Evolutionary conservation across 768 basidiomycete genomes (phyloP).

Genomic region (Phanerochaete carnosa): DNA sequence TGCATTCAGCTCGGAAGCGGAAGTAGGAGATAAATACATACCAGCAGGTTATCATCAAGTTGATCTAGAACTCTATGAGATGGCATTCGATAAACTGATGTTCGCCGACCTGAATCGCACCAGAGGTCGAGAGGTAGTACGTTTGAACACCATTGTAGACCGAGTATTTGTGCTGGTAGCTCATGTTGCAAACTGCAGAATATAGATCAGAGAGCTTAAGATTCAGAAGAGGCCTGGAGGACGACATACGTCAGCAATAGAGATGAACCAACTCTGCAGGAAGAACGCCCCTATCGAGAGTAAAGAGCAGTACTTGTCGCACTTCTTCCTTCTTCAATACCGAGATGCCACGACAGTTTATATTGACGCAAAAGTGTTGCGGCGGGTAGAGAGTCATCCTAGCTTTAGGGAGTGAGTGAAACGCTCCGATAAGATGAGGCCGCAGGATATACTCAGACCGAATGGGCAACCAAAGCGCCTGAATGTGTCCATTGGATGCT

Average conservation of each 20-base stretch:
- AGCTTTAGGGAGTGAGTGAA: too few species aligned
- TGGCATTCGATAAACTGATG: constrained; percentile 1
- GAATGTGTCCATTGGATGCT: background rate
- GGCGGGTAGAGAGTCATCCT: too few species aligned
- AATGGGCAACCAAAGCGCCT: background rate
- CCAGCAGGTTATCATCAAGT: constrained; percentile 2
- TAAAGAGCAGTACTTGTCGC: background rate
- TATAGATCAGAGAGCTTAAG: background rate
- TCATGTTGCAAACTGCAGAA: background rate
- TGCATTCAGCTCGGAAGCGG: background rate
- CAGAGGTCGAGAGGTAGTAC: background rate
- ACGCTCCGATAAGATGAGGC: background rate
- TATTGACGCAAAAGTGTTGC: too few species aligned
- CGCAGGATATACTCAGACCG: background rate
- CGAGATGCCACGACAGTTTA: too few species aligned
- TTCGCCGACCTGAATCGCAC: constrained; percentile 3
- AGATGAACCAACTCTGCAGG: too few species aligned
- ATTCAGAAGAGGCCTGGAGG: too few species aligned
- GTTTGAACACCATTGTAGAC: background rate
- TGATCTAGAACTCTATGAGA: background rate
- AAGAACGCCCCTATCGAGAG: too few species aligned
- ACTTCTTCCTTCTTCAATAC: background rate
- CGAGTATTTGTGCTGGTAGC: constrained; percentile 4
- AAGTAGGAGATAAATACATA: background rate
- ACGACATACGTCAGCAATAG: too few species aligned